These are phyloP conservation scores for Aureoboletus auriporus DNA, from an alignment of 768 basidiomycete genomes.

Conservation along the genomic window DNA sequence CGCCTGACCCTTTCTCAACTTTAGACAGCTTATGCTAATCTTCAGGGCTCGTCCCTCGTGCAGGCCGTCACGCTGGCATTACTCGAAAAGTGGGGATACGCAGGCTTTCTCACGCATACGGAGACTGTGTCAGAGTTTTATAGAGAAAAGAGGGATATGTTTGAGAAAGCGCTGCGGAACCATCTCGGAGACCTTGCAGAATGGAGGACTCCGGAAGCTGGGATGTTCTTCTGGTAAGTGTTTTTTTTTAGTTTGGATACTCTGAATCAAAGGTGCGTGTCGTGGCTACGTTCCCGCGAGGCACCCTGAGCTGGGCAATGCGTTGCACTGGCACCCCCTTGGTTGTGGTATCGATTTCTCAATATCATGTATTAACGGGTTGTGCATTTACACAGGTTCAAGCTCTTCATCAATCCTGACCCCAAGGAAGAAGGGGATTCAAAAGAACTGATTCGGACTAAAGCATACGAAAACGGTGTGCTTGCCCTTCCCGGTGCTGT, in stretches of 20 bases:
- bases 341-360: background rate
- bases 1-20: slow-evolving; percentile 2
- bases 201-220: slow-evolving; percentile 68
- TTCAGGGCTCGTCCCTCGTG: slow-evolving; percentile 64
- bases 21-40: slow-evolving; percentile 63
- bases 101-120: slow-evolving; percentile 69
- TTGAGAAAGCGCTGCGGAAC: slow-evolving; percentile 69
- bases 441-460: slow-evolving; percentile 62
- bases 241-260: slow-evolving; percentile 9
- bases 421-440: slow-evolving; percentile 57
- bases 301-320: background rate
- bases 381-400: slow-evolving; percentile 52
- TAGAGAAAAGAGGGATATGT: slow-evolving; percentile 66
- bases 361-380: slow-evolving; percentile 15
- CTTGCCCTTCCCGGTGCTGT: slow-evolving; percentile 83
- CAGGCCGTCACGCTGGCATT: slow-evolving; percentile 60
- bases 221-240: slow-evolving; percentile 86
- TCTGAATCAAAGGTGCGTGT: background rate
- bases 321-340: background rate
- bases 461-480: slow-evolving; percentile 76
- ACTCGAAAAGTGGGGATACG: slow-evolving; percentile 71
- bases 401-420: slow-evolving; percentile 46
- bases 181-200: slow-evolving; percentile 74
- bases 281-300: slow-evolving; percentile 1
- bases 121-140: slow-evolving; percentile 70